phyloP scores from a whole-genome alignment of 2,329 filamentous ascomycete species.

The Kalaharituber pfeilii region DNA sequence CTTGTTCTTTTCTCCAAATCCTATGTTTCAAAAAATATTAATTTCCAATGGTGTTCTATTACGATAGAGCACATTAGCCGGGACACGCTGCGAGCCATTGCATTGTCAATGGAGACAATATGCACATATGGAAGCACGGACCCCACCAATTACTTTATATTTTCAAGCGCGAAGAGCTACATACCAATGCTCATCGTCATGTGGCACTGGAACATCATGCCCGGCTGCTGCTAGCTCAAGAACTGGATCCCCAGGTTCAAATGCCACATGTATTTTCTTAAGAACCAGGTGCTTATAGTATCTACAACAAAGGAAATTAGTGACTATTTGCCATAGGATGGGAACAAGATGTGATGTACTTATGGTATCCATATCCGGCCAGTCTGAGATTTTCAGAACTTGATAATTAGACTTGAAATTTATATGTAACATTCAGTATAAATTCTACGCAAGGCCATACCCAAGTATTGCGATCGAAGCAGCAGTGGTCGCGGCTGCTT shows the following conservation, averaged over 20 bases:
- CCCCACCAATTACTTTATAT: conserved; percentile 2
- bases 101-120: too few species aligned
- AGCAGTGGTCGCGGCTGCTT: conserved; percentile 57
- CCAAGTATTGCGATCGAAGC: conserved; percentile 58
- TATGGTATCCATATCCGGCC: conserved; percentile 60
- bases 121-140: too few species aligned
- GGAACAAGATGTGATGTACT: not conserved
- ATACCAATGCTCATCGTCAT: not conserved
- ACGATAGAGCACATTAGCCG: too few species aligned
- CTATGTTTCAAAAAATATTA: too few species aligned
- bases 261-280: conserved; percentile 84
- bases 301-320: conserved; percentile 24
- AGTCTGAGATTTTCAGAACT: conserved; percentile 22
- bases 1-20: conserved; percentile 71
- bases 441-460: conserved; percentile 41
- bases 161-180: not conserved
- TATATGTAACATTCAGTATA: not conserved
- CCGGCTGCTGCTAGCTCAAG: conserved; percentile 52
- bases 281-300: conserved; percentile 76
- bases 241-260: conserved; percentile 78
- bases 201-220: not conserved
- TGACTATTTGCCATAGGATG: conserved; percentile 21
- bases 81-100: too few species aligned
- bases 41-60: too few species aligned
- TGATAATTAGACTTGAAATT: conserved; percentile 10